Base-by-base conservation (phyloP, 441 rosid species). In the Populus hybrid region DNA sequence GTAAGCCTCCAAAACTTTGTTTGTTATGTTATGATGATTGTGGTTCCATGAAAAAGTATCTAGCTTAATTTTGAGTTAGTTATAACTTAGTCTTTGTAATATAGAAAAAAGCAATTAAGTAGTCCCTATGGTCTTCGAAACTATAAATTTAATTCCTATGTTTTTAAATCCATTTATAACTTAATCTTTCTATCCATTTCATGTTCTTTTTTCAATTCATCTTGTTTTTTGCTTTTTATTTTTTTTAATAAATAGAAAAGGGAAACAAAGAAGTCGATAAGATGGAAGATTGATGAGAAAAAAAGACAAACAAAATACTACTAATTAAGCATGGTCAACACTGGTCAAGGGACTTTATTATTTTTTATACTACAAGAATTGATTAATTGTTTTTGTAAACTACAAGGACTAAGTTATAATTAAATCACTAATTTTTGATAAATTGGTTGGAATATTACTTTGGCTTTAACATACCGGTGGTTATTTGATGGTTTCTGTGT, bases 1-100 rank as follows among this genome's bases (percentile, higher is more conserved):
- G 98, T 95, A 86, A 87, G 98, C 73, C 75, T 75, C 76, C 70
- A 21, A 66, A 79, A 69, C 57, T 73, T 70, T 69, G 35, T 69
- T 18, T 64, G 23, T 42, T 72, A 64, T 72, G 35, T 76, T 76
- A n/a, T 50, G 8, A n/a, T 64, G 14, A 30, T 38, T 35, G 24
- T 38, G 14, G 64, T 65, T 36, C 23, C 71, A 9, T 35, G 77
- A 71, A 79, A 14, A 34, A 16, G 35, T 32, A 46, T 46, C 57
- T 46, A 46, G 16, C 18, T 46, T 46, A 46, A 46, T 46, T 14
- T 46, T 46, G 1, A 12, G 57, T 46, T 46, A 46, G 4, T 28
- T 28, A 28, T 28, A 28, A 28, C 30, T 28, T 28, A 28, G 30
- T 28, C 30, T 3, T 28, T 28, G 30, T 28, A 28, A 28, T 28